Conservation (phyloP, 176 grass and related monocot species). For the Aegilops sharonensis region DNA sequence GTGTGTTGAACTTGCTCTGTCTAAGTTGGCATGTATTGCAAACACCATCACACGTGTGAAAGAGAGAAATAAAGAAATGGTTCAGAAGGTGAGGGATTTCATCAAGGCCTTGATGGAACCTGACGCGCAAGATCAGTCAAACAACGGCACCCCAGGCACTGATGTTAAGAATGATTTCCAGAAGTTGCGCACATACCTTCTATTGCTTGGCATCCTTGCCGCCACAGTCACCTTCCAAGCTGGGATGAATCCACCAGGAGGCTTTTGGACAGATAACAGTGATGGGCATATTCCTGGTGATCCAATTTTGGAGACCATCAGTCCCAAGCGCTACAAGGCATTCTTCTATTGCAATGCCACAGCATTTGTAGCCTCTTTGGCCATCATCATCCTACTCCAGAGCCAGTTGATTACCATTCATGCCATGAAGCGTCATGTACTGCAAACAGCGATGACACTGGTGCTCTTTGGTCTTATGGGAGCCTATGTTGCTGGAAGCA, state of each 20-base stretch:
- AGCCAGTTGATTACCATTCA: constrained; percentile 25
- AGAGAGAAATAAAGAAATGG: background rate
- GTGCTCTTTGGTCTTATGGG: constrained; percentile 53
- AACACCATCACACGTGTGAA: background rate
- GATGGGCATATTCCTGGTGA: constrained; percentile 26
- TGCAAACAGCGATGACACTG: constrained; percentile 44
- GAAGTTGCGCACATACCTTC: constrained; percentile 38
- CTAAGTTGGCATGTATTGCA: background rate
- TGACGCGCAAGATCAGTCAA: background rate
- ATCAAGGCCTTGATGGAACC: background rate
- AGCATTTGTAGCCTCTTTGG: constrained; percentile 52
- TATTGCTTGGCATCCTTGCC: constrained; percentile 44
- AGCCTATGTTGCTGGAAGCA: constrained; percentile 47
- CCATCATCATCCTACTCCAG: constrained; percentile 51
- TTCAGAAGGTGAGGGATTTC: background rate
- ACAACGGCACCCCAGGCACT: background rate
- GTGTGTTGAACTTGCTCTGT: constrained; percentile 11
- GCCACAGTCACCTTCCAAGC: constrained; percentile 42
- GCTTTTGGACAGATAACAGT: constrained; percentile 27
- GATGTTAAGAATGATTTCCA: constrained; percentile 14
- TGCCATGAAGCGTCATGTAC: constrained; percentile 29
- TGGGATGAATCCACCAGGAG: constrained; percentile 38
- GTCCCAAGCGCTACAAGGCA: constrained; percentile 23
- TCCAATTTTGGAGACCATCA: constrained; percentile 30
- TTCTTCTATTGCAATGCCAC: constrained; percentile 65